Conservation (phyloP, 352 stramenopile species). For the Pythium dissimile region DNA sequence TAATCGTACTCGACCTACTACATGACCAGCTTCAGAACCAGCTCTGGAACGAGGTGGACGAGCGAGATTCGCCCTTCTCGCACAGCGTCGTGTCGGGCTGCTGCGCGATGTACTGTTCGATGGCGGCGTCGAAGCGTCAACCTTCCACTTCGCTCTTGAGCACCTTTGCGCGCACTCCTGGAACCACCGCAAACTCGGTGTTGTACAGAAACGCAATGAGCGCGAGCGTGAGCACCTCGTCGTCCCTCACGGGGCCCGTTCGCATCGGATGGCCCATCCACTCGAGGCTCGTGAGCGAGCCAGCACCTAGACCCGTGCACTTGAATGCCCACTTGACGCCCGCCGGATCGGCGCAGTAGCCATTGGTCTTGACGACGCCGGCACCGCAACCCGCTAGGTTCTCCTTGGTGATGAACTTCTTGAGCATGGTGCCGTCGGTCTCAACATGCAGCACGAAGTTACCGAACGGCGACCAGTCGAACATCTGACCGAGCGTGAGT, state of each 20-base stretch:
- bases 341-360: slow-evolving; percentile 59
- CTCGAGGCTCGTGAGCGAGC: slow-evolving; percentile 41
- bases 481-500: slow-evolving; percentile 53
- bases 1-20: neutral
- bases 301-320: slow-evolving; percentile 37
- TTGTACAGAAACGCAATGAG: slow-evolving; percentile 61
- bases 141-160: slow-evolving; percentile 45
- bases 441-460: slow-evolving; percentile 59
- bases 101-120: slow-evolving; percentile 42
- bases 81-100: slow-evolving; percentile 21
- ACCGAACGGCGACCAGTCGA: slow-evolving; percentile 66
- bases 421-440: slow-evolving; percentile 55
- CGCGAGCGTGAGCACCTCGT: slow-evolving; percentile 53
- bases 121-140: slow-evolving; percentile 39
- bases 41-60: slow-evolving; percentile 17
- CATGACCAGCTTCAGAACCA: neutral
- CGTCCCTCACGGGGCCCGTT: slow-evolving; percentile 42
- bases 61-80: slow-evolving; percentile 17
- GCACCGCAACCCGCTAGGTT: slow-evolving; percentile 46
- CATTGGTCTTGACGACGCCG: slow-evolving; percentile 46
- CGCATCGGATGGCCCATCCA: slow-evolving; percentile 59
- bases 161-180: slow-evolving; percentile 31
- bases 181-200: slow-evolving; percentile 40
- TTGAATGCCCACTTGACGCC: slow-evolving; percentile 70
- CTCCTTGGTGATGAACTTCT: slow-evolving; percentile 52